Evolutionary conservation across 257 asterid species (phyloP).

Genomic region (Solanum rostratum): DNA sequence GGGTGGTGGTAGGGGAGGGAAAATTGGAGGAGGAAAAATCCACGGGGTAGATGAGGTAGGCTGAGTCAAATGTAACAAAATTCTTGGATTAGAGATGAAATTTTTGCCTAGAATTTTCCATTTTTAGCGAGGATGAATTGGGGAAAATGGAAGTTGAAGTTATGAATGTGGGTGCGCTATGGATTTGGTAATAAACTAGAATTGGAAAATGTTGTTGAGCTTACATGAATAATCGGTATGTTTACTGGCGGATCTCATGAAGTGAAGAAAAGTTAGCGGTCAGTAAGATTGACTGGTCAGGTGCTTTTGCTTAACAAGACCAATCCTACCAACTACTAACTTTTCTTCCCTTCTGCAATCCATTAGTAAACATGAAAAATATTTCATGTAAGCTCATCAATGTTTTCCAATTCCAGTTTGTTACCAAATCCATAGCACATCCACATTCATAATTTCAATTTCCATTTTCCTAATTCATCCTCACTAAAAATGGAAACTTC

Average conservation of each 20-base stretch:
- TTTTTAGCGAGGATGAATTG: too few relatives aligned
- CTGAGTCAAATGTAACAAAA: slow-evolving; percentile 39
- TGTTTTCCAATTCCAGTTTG: neutral
- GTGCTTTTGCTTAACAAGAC: neutral
- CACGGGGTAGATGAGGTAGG: slow-evolving; percentile 68
- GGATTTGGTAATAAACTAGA: too few relatives aligned
- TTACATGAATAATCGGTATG: neutral
- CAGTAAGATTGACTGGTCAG: neutral
- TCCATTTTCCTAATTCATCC: too few relatives aligned
- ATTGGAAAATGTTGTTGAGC: too few relatives aligned
- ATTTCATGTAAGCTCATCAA: neutral
- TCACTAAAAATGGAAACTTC: slow-evolving; percentile 43
- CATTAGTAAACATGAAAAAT: neutral
- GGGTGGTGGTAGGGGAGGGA: slow-evolving; percentile 23
- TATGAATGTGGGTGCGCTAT: too few relatives aligned
- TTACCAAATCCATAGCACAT: neutral
- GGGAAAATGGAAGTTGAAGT: too few relatives aligned
- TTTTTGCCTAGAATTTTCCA: slow-evolving; percentile 41
- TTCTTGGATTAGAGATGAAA: slow-evolving; percentile 28
- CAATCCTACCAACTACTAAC: neutral
- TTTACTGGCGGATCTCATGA: neutral
- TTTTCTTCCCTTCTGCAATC: neutral
- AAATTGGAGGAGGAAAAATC: slow-evolving; percentile 36
- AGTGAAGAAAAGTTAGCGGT: neutral
- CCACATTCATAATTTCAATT: too few relatives aligned